A percentile compares a stretch with the other conserved stretches of the same genome.
These are phyloP conservation scores for Apiospora malaysiana DNA, from an alignment of 2,329 filamentous ascomycete species.

Conservation along the genomic window DNA sequence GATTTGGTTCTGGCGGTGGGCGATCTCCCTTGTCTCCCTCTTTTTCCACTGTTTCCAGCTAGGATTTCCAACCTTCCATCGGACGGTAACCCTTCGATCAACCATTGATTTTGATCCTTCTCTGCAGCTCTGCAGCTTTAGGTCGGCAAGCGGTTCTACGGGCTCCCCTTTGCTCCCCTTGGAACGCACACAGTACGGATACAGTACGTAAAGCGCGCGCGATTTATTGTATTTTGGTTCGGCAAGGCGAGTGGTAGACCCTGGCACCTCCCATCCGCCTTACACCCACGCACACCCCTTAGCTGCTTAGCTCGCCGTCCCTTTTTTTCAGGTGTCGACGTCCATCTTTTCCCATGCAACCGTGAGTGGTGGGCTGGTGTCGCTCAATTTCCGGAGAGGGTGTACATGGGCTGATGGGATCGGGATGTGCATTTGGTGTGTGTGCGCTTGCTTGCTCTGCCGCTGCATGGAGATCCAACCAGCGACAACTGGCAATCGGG, in stretches of 20 bases:
- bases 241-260: not conserved
- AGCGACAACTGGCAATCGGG: not conserved
- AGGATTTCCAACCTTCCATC: not conserved
- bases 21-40: slow-evolving; percentile 2
- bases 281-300: not conserved
- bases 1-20: slow-evolving; percentile 10
- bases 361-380: slow-evolving; percentile 1
- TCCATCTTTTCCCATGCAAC: too few species aligned
- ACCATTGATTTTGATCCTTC: not conserved
- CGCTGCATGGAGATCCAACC: slow-evolving; percentile 11
- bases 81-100: slow-evolving; percentile 1
- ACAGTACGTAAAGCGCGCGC: not conserved
- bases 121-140: too few species aligned
- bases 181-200: not conserved
- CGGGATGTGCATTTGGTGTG: not conserved
- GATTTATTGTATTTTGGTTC: not conserved
- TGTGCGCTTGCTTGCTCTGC: not conserved
- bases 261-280: slow-evolving; percentile 1
- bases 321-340: slow-evolving; percentile 10
- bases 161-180: not conserved
- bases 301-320: not conserved
- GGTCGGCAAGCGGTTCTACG: not conserved
- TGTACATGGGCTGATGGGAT: not conserved
- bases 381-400: not conserved
- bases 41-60: not conserved